These are phyloP conservation scores for Martensiomyces pterosporus DNA, from an alignment of 192 early-diverging fungal species.

Conservation along the genomic window DNA sequence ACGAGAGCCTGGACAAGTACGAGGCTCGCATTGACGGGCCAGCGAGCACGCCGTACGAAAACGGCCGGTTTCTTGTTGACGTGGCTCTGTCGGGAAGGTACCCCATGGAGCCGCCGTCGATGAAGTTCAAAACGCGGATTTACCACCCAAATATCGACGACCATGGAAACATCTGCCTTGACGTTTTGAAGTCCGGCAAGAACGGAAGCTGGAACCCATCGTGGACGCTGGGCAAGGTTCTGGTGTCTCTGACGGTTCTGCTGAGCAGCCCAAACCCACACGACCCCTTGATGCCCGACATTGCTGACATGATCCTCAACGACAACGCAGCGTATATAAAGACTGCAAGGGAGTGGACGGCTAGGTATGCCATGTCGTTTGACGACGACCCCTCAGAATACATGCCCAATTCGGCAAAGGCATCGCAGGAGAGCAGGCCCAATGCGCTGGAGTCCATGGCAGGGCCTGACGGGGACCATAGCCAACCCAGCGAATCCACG, in stretches of 20 bases:
- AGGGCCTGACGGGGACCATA: too few relatives aligned
- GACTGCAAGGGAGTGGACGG: constrained; percentile 32
- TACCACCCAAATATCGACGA: constrained; percentile 84
- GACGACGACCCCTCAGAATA: constrained; percentile 16
- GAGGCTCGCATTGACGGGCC: constrained; percentile 63
- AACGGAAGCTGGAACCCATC: constrained; percentile 69
- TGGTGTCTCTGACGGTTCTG: constrained; percentile 56
- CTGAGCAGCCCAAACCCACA: constrained; percentile 68
- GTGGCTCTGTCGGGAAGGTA: constrained; percentile 52
- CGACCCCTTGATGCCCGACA: constrained; percentile 69
- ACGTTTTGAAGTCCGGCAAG: constrained; percentile 60
- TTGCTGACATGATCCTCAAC: constrained; percentile 33
- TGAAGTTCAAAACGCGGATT: constrained; percentile 68
- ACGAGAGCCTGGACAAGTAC: constrained; percentile 56
- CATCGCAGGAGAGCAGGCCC: constrained; percentile 7
- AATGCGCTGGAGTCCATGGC: not conserved
- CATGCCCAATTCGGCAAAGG: constrained; percentile 3
- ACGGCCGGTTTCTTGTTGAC: constrained; percentile 61
- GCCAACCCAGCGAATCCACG: not conserved
- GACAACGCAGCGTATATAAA: constrained; percentile 16
- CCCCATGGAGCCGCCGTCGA: constrained; percentile 68
- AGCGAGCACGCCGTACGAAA: constrained; percentile 61
- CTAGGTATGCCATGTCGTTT: constrained; percentile 16
- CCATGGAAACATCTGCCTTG: constrained; percentile 68
- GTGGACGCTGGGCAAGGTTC: constrained; percentile 57